These are phyloP conservation scores for Aquanectria penicillioides DNA, from an alignment of 2,329 filamentous ascomycete genomes.

Conservation along the genomic window DNA sequence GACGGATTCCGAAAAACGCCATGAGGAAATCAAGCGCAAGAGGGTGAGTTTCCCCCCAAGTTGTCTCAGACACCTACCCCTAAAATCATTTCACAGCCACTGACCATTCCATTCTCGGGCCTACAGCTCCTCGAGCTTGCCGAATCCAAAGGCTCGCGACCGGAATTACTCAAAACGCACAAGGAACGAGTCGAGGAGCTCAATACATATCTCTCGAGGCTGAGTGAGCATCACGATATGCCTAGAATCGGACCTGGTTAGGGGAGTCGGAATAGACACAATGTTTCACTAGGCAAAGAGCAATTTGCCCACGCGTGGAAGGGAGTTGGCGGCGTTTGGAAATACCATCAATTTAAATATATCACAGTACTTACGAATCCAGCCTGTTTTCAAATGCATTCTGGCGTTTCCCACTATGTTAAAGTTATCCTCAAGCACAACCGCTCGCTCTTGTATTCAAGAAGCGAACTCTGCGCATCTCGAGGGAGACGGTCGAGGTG, in stretches of 20 bases:
- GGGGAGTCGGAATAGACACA: not conserved
- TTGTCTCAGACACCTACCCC: not conserved
- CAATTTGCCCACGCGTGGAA: not conserved
- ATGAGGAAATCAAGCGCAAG: constrained; percentile 84
- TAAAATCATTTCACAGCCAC: not conserved
- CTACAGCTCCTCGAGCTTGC: constrained; percentile 81
- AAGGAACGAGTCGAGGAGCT: constrained; percentile 96
- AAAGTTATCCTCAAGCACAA: too few species aligned
- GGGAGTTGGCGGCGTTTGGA: constrained; percentile 41
- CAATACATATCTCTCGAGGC: constrained; percentile 88
- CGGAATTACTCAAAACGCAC: constrained; percentile 93
- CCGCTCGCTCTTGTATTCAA: too few species aligned
- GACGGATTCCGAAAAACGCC: constrained; percentile 83
- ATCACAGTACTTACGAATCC: too few species aligned
- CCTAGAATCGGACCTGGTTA: constrained; percentile 72
- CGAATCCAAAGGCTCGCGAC: constrained; percentile 63
- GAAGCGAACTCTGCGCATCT: too few species aligned
- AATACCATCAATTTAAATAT: constrained; percentile 36
- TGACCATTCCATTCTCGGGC: not conserved
- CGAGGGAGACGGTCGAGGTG: too few species aligned
- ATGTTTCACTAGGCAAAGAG: not conserved
- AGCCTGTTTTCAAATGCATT: too few species aligned
- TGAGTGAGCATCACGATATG: constrained; percentile 99
- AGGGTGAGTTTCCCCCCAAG: constrained; percentile 64
- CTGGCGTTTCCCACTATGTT: too few species aligned